A percentile compares a stretch with the other conserved stretches of the same genome.
phyloP scores from a whole-genome alignment of 352 stramenopile species.

The Phytophthora pluvialis region DNA sequence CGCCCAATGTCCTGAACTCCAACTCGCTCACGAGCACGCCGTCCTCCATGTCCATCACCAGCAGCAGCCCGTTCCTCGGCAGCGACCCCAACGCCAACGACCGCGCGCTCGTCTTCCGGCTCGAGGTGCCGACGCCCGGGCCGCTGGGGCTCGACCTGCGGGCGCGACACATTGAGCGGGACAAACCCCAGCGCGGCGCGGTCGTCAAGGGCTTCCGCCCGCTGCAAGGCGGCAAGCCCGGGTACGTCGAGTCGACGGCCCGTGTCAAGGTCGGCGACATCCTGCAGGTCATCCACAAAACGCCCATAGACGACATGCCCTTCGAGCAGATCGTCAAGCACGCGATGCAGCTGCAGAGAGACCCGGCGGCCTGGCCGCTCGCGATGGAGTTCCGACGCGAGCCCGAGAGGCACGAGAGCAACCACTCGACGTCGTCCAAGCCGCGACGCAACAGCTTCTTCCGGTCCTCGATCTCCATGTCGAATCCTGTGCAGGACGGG shows the following conservation, averaged over 20 bases:
- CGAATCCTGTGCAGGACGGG: conserved; percentile 70
- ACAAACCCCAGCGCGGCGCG: conserved; percentile 75
- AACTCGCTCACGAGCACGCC: conserved; percentile 50
- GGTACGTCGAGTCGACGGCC: conserved; percentile 78
- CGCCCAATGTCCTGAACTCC: conserved; percentile 35
- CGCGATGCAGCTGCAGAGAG: conserved; percentile 74
- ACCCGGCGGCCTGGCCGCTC: conserved; percentile 72
- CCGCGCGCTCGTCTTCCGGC: conserved; percentile 67
- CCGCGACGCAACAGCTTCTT: conserved; percentile 80
- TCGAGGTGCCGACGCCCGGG: conserved; percentile 74
- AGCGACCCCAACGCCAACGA: conserved; percentile 65
- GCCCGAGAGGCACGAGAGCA: conserved; percentile 40
- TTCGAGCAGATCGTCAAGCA: conserved; percentile 88
- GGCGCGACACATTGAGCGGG: conserved; percentile 74
- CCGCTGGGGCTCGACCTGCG: conserved; percentile 78
- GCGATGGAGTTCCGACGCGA: conserved; percentile 82
- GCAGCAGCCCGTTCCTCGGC: conserved; percentile 56
- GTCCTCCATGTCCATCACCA: conserved; percentile 48
- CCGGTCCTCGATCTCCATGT: conserved; percentile 63
- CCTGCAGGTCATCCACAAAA: conserved; percentile 80
- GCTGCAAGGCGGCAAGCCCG: conserved; percentile 49
- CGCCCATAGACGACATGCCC: conserved; percentile 78
- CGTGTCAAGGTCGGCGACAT: conserved; percentile 84
- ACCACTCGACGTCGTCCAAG: conserved; percentile 34
- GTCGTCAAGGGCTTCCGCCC: conserved; percentile 84